These are phyloP conservation scores for Salix koriyanagi DNA, from an alignment of 345 rosid species.

Conservation along the genomic window DNA sequence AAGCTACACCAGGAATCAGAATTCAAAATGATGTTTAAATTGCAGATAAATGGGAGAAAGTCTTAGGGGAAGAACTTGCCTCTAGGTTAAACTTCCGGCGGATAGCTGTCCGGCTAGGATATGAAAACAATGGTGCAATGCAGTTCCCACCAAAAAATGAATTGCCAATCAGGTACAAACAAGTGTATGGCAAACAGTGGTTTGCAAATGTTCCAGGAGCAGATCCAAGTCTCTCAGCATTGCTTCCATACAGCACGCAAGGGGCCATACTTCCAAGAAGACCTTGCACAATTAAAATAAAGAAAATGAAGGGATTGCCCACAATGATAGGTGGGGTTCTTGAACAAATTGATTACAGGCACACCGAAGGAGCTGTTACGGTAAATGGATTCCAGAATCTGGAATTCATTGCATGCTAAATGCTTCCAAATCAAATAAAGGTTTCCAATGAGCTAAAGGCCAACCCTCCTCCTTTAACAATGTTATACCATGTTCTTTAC, in stretches of 20 bases:
- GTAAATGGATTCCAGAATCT: not conserved
- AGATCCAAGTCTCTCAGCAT: slow-evolving; percentile 82
- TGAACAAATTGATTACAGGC: not conserved
- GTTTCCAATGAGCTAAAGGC: not conserved
- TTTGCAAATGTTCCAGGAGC: slow-evolving; percentile 70
- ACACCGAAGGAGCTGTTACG: not conserved
- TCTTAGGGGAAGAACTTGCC: slow-evolving; percentile 39
- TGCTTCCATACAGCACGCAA: slow-evolving; percentile 81
- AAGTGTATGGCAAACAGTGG: slow-evolving; percentile 71
- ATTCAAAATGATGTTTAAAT: not conserved
- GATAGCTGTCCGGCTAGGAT: slow-evolving; percentile 62
- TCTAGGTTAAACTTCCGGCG: slow-evolving; percentile 86
- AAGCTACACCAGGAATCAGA: not conserved
- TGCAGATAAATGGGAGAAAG: not conserved
- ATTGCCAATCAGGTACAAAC: slow-evolving; percentile 66
- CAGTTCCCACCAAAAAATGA: slow-evolving; percentile 65
- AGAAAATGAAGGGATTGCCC: not conserved
- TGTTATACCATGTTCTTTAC: not conserved
- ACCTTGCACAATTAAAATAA: slow-evolving; percentile 38
- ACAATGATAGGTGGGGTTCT: not conserved
- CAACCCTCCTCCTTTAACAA: not conserved
- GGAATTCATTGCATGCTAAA: not conserved
- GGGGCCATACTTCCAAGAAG: slow-evolving; percentile 88
- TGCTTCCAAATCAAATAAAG: not conserved
- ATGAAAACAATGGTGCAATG: slow-evolving; percentile 88